Evolutionary conservation across 805 yeast genomes (phyloP).

Genomic region (Pichia nanzhaoensis): DNA sequence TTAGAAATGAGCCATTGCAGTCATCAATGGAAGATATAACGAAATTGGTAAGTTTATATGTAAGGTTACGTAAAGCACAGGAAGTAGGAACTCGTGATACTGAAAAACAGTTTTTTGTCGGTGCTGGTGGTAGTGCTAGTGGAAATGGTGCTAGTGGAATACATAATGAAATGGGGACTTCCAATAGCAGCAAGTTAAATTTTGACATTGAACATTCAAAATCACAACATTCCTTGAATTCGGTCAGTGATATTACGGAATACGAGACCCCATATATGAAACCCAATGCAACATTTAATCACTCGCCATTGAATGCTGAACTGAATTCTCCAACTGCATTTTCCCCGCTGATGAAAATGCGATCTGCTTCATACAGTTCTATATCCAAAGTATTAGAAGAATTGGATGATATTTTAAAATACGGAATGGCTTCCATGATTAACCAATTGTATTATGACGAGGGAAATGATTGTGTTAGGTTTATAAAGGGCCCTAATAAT

Average conservation of each 20-base stretch:
- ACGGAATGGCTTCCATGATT: conserved; percentile 32
- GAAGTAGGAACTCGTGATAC: not conserved
- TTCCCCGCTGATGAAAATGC: conserved; percentile 15
- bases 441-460: conserved; percentile 26
- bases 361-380: conserved; percentile 12
- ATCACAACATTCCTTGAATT: conserved; percentile 8
- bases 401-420: conserved; percentile 37
- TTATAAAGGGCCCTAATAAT: conserved; percentile 26
- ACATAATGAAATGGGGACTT: not conserved
- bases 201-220: conserved; percentile 3
- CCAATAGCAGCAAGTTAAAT: not conserved
- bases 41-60: conserved; percentile 35
- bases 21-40: conserved; percentile 55
- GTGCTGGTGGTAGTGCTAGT: not conserved
- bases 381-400: conserved; percentile 37
- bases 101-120: not conserved
- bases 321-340: conserved; percentile 9
- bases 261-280: conserved; percentile 11
- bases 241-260: not conserved
- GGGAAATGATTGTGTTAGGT: conserved; percentile 24
- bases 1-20: conserved; percentile 40
- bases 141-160: not conserved
- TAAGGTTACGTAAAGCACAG: conserved; percentile 22
- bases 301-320: conserved; percentile 7
- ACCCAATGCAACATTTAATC: conserved; percentile 5